A percentile compares a stretch with the other conserved stretches of the same genome.
Conservation (phyloP, 2,329 filamentous ascomycete species). For the Cercospora citrullina region DNA sequence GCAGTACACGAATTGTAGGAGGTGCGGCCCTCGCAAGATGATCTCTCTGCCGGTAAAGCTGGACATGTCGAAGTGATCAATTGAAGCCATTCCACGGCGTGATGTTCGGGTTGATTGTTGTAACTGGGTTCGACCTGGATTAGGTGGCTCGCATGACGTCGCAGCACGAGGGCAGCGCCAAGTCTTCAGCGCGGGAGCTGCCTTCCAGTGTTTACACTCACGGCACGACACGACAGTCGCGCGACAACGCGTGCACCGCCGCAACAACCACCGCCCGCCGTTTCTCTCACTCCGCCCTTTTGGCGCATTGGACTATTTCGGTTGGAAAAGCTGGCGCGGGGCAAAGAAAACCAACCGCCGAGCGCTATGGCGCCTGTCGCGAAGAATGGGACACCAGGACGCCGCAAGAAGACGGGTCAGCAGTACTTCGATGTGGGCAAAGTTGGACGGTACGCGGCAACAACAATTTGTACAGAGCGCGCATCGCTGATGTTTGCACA, state of each 20-base stretch:
- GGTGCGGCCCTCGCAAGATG: constrained; percentile 37
- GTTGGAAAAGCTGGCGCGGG: constrained; percentile 29
- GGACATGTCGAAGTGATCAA: constrained; percentile 15
- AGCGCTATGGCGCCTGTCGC: constrained; percentile 33
- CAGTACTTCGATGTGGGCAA: constrained; percentile 42
- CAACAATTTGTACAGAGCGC: neutral
- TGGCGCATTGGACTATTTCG: constrained; percentile 12
- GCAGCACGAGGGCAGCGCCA: neutral
- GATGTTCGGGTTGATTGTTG: neutral
- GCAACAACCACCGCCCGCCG: constrained; percentile 1
- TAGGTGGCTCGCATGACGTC: neutral
- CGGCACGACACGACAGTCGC: neutral
- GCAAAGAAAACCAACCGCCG: constrained; percentile 35
- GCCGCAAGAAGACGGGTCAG: constrained; percentile 34
- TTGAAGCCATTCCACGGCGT: neutral
- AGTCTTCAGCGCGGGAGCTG: too few species aligned
- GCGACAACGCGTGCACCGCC: neutral
- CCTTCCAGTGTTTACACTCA: constrained; percentile 5
- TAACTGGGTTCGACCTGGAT: neutral
- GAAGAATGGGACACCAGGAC: constrained; percentile 32
- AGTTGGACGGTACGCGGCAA: constrained; percentile 35
- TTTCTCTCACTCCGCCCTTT: constrained; percentile 5
- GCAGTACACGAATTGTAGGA: constrained; percentile 44
- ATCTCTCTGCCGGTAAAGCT: constrained; percentile 12
- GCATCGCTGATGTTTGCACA: constrained; percentile 43